Conservation (phyloP, 2,329 filamentous ascomycete species). For the Botrytis porri region DNA sequence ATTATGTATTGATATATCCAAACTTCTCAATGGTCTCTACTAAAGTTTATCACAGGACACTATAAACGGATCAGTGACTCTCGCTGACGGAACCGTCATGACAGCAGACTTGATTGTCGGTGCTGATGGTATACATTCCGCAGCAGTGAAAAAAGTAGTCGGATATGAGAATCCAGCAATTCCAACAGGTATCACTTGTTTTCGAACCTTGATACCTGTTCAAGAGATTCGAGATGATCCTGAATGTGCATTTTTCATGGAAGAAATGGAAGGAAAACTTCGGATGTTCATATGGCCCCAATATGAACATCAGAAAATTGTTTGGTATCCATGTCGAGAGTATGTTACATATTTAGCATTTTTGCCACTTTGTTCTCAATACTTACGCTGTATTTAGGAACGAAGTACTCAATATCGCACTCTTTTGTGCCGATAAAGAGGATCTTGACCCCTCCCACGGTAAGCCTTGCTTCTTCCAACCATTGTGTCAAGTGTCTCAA, state of each 20-base stretch:
- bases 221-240: constrained; percentile 39
- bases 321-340: constrained; percentile 49
- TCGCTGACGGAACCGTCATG: constrained; percentile 45
- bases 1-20: constrained; percentile 21
- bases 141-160: background rate
- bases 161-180: constrained; percentile 6
- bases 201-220: constrained; percentile 29
- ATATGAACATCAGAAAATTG: constrained; percentile 41
- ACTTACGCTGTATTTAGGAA: constrained; percentile 25
- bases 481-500: background rate
- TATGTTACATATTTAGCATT: constrained; percentile 45
- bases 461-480: background rate
- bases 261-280: constrained; percentile 28
- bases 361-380: constrained; percentile 17
- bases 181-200: constrained; percentile 27
- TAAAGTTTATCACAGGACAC: constrained; percentile 14
- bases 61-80: constrained; percentile 41
- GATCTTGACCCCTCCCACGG: background rate
- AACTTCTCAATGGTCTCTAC: background rate
- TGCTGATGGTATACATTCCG: constrained; percentile 49
- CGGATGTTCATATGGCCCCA: constrained; percentile 42
- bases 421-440: constrained; percentile 23
- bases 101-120: constrained; percentile 52
- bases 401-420: constrained; percentile 24
- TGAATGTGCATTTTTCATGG: constrained; percentile 37